Evolutionary conservation across 148 eudicot species (phyloP).

Genomic region (Polygonum maritimum): DNA sequence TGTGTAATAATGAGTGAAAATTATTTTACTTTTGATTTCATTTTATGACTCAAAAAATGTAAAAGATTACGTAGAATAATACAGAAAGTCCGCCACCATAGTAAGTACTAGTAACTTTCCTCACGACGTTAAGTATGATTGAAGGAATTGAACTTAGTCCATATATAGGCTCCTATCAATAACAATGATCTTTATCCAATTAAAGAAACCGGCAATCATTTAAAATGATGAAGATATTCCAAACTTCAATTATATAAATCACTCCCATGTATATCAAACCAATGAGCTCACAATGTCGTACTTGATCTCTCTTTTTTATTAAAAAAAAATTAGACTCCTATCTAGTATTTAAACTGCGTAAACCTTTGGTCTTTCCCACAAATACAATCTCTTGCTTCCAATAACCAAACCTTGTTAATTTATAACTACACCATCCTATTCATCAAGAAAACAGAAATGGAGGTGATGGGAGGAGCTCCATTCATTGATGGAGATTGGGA

Average conservation of each 20-base stretch:
- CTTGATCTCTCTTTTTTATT: neutral
- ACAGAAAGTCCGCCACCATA: too few relatives aligned
- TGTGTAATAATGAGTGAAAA: too few relatives aligned
- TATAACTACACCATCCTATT: neutral
- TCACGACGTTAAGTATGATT: neutral
- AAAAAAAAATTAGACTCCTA: neutral
- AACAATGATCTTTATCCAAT: neutral
- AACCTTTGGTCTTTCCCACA: neutral
- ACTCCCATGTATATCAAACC: neutral
- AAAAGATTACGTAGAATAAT: too few relatives aligned
- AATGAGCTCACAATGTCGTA: neutral
- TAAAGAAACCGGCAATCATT: neutral
- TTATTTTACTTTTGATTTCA: too few relatives aligned
- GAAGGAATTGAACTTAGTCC: neutral
- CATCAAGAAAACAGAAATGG: neutral
- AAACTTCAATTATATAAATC: neutral
- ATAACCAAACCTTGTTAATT: neutral
- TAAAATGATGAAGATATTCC: neutral
- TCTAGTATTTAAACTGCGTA: neutral
- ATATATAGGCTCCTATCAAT: neutral
- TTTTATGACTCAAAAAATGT: too few relatives aligned
- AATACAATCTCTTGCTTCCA: neutral
- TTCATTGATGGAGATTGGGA: constrained; percentile 25
- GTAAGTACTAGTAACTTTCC: too few relatives aligned
- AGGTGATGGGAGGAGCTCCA: constrained; percentile 10